Conservation (phyloP, 495 filamentous ascomycete genomes). For the Cudoniella acicularis region DNA sequence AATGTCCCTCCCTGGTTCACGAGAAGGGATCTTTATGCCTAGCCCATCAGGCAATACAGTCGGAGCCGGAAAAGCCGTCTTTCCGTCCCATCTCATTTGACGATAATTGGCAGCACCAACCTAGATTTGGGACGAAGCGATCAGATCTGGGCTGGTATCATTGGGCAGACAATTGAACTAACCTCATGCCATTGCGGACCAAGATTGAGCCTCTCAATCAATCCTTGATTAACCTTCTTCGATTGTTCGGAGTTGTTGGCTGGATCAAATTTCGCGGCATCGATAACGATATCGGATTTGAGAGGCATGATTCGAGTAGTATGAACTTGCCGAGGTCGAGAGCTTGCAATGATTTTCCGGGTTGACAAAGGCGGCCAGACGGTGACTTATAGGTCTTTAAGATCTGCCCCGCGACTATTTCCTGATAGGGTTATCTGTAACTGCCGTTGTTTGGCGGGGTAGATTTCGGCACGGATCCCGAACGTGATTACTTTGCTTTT, state of each 20-base stretch:
- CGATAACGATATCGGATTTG: constrained; percentile 19
- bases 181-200: constrained; percentile 25
- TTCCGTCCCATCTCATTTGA: constrained; percentile 12
- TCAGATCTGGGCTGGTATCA: neutral
- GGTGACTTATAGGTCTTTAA: too few species aligned
- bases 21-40: constrained; percentile 44
- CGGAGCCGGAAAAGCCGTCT: constrained; percentile 16
- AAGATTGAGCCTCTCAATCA: constrained; percentile 2
- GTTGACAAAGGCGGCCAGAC: too few species aligned
- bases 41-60: constrained; percentile 11
- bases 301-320: constrained; percentile 17
- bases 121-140: neutral
- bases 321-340: too few species aligned
- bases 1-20: constrained; percentile 43
- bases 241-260: constrained; percentile 9
- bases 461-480: neutral
- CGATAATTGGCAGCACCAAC: constrained; percentile 24
- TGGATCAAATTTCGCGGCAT: constrained; percentile 19
- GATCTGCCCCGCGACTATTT: neutral
- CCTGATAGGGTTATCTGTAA: neutral
- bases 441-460: neutral
- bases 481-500: neutral
- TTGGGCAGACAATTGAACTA: neutral
- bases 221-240: constrained; percentile 12
- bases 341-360: too few species aligned